phyloP scores from a whole-genome alignment of 495 filamentous ascomycete genomes.

The Penicillium angulare region DNA sequence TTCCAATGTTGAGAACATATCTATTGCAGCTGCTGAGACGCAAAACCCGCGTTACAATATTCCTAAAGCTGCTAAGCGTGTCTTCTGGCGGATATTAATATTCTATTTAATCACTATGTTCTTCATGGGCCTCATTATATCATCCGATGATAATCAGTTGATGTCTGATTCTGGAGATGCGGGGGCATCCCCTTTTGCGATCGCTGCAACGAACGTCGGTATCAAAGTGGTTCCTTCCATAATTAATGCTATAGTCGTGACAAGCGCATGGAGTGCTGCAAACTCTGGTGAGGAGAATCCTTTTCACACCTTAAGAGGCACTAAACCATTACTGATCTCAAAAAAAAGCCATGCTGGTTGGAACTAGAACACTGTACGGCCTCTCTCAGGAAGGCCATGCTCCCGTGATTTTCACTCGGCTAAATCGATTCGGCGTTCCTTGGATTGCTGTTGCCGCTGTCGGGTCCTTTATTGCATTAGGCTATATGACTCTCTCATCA shows the following conservation, averaged over 20 bases:
- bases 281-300: no score
- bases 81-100: constrained; percentile 40
- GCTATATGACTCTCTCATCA: constrained; percentile 55
- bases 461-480: constrained; percentile 49
- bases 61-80: constrained; percentile 36
- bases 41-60: constrained; percentile 32
- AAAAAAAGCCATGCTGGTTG: constrained; percentile 46
- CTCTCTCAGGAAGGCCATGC: constrained; percentile 41
- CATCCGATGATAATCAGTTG: constrained; percentile 49
- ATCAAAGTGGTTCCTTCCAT: constrained; percentile 47
- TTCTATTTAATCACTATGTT: constrained; percentile 44
- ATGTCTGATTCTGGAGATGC: constrained; percentile 30
- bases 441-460: constrained; percentile 51
- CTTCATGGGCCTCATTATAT: constrained; percentile 42
- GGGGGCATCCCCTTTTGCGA: constrained; percentile 53
- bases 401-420: constrained; percentile 44
- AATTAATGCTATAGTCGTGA: constrained; percentile 49
- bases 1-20: constrained; percentile 51
- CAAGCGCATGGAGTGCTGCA: constrained; percentile 41
- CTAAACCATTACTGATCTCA: no score
- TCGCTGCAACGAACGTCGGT: constrained; percentile 37
- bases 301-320: no score
- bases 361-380: constrained; percentile 44
- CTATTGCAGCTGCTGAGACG: constrained; percentile 48
- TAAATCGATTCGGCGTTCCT: constrained; percentile 60